Base-by-base conservation (phyloP, 2,329 filamentous ascomycete species). In the Tolypocladium ophioglossoides region DNA sequence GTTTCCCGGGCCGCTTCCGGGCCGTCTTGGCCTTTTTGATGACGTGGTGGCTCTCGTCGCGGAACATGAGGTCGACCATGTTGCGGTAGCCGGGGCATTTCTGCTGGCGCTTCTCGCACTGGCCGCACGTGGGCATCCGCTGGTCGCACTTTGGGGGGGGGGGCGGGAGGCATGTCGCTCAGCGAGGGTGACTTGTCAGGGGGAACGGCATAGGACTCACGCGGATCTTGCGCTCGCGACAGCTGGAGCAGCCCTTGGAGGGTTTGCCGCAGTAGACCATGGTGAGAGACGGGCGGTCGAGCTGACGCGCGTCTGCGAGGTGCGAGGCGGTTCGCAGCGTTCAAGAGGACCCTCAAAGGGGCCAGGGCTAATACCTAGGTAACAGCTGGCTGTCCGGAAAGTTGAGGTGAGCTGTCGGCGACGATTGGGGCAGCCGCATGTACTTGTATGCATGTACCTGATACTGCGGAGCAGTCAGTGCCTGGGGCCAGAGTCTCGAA, bases 81-180 rank as follows among this genome's bases (percentile, higher is more conserved):
- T 78, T 78, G 46, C 78, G 70, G 59, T 82, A 82, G 54, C 79
- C 79, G 35, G 78, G 78, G 55, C 79, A 82, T 65, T 66, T 56
- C 52, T 76, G 70, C 55, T 76, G 71, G 44, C 77, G 74, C 61
- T 79, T 78, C 51, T 73, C 70, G 62, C 79, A 82, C 63, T 82
- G 79, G 50, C 77, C 77, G 55, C 79, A 82, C 49, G 73, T 71
- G 11, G 75, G 75, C 48, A 73, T 71, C 54, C 66, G 70, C 62
- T 79, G 75, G 59, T 82, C 79, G 62, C 79, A 82, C 78, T 81
- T n/a, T n/a, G n/a, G n/a, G n/a, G n/a, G n/a, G n/a, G n/a, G n/a
- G n/a, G n/a, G n/a, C n/a, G 57, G 47, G 37, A 37, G 27, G 16
- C 9, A 32, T 3, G 27, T 7, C 16, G 12, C 52, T 39, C 53